Evolutionary conservation across 805 yeast genomes (phyloP).

Genomic region (Clavispora vitiphila): DNA sequence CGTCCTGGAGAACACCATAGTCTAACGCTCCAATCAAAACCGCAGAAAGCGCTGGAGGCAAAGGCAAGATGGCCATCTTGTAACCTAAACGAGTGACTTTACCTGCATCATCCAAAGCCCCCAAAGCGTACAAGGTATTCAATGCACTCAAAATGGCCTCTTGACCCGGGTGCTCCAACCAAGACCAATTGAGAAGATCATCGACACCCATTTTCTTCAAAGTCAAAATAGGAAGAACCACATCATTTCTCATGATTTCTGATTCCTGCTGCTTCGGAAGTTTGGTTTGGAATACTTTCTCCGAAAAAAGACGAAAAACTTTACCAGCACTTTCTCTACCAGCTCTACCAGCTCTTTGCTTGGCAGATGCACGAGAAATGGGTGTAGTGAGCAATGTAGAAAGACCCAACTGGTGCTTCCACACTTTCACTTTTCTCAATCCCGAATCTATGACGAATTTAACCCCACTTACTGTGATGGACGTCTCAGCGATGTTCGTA

Average conservation of each 20-base stretch:
- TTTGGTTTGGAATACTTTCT: slow-evolving; percentile 51
- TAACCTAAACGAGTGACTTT: slow-evolving; percentile 74
- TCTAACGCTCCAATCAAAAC: slow-evolving; percentile 71
- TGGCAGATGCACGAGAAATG: slow-evolving; percentile 88
- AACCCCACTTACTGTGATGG: slow-evolving; percentile 93
- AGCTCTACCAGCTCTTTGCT: slow-evolving; percentile 98
- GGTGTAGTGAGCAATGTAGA: slow-evolving; percentile 92
- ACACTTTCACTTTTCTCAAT: slow-evolving; percentile 84
- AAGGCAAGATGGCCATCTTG: slow-evolving; percentile 82
- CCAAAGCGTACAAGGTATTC: slow-evolving; percentile 68
- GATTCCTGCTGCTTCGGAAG: slow-evolving; percentile 84
- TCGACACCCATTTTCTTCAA: slow-evolving; percentile 78
- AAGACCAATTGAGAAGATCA: slow-evolving; percentile 80
- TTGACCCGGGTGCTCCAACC: slow-evolving; percentile 89
- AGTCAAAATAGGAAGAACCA: slow-evolving; percentile 78
- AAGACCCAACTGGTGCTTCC: slow-evolving; percentile 89
- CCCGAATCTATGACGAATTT: slow-evolving; percentile 93
- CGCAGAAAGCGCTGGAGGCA: slow-evolving; percentile 88
- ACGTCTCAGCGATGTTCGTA: slow-evolving; percentile 97
- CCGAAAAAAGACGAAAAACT: slow-evolving; percentile 79
- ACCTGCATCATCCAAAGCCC: slow-evolving; percentile 76
- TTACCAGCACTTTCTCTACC: slow-evolving; percentile 94
- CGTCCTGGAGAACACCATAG: slow-evolving; percentile 54
- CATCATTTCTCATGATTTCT: slow-evolving; percentile 83
- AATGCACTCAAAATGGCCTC: slow-evolving; percentile 73